phyloP scores from a whole-genome alignment of 495 filamentous ascomycete genomes.

The Aspergillus baeticus region DNA sequence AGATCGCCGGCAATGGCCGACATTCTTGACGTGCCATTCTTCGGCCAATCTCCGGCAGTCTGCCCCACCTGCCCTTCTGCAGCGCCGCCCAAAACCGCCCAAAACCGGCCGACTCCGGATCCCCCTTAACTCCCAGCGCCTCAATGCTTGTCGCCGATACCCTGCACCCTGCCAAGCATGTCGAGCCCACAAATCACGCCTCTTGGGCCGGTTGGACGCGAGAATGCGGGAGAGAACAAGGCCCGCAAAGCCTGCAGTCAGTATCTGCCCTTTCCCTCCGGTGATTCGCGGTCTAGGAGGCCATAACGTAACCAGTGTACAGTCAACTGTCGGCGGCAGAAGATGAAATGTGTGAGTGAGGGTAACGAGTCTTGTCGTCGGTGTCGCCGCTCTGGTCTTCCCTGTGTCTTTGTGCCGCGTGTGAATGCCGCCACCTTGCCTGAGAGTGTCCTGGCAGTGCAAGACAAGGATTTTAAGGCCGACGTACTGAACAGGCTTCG shows the following conservation, averaged over 20 bases:
- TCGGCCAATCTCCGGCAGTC: not conserved
- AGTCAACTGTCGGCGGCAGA: constrained; percentile 32
- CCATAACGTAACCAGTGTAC: not conserved
- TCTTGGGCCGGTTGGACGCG: not conserved
- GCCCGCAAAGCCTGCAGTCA: constrained; percentile 7
- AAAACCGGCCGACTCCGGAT: not conserved
- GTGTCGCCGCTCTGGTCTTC: constrained; percentile 20
- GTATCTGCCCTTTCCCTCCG: not conserved
- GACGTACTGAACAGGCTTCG: constrained; percentile 1
- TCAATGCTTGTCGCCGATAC: not conserved
- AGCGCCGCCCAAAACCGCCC: not conserved
- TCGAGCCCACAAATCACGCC: not conserved
- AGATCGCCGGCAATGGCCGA: not conserved
- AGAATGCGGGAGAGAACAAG: not conserved
- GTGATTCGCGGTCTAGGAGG: not conserved
- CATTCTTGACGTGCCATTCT: not conserved
- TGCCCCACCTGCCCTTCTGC: not conserved
- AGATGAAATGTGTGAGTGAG: constrained; percentile 33
- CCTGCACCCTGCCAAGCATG: not conserved
- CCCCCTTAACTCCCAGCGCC: constrained; percentile 1
- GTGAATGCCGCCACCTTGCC: constrained; percentile 22
- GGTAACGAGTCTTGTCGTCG: constrained; percentile 21
- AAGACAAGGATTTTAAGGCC: not conserved
- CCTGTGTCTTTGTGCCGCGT: constrained; percentile 30
- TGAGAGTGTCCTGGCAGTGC: not conserved